Evolutionary conservation across 495 filamentous ascomycete species (phyloP), one percentile per base, ranked within the genome.

Genomic region (Hypoxylon subgilvum): DNA sequence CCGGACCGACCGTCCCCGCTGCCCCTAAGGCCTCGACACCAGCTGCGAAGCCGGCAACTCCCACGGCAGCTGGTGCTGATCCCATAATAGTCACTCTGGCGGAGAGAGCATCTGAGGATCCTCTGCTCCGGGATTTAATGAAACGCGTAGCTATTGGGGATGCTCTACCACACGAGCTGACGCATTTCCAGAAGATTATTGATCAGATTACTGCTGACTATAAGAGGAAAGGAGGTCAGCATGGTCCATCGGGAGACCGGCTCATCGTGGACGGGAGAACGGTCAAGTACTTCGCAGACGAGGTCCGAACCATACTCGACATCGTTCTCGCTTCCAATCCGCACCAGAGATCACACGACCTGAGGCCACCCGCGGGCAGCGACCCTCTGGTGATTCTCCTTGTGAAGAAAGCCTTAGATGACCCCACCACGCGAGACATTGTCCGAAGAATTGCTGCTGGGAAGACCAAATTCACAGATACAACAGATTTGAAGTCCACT

Each of bases 81-180:
- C 95, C 95, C 2, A 95, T 99, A 34, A 99, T 99, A 51, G 89
- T 96, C 48, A 91, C 91, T 70, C 75, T 99, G 34, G 95, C 95
- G 2, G 90, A 90, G 56, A 83, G 85, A 62, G 95, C 95, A 12
- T 88, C 89, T 0, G 85, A 88, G 13, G 89, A 99, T 68, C 86
- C 88, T 1, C 83, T 91, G 40, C 78, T 99, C n/a, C 92, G 96
- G 63, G 85, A 86, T n/a, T 80, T 99, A 8, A 99, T 99, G 95
- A 88, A 90, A 65, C 85, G 92, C 9, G 95, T 99, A 6, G 95
- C 95, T 3, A 86, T 88, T 18, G 94, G 92, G 16, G 85, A 90
- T 52, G 95, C 95, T 2, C 82, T 83, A 2, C 83, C 84, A 43
- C 81, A 87, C 25, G 90, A 97, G 62, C 79, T 99, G 10, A 87